A percentile compares a stretch with the other conserved stretches of the same genome.
These are phyloP conservation scores for Didymella glomerata DNA, from an alignment of 2,329 filamentous ascomycete genomes.

Conservation along the genomic window DNA sequence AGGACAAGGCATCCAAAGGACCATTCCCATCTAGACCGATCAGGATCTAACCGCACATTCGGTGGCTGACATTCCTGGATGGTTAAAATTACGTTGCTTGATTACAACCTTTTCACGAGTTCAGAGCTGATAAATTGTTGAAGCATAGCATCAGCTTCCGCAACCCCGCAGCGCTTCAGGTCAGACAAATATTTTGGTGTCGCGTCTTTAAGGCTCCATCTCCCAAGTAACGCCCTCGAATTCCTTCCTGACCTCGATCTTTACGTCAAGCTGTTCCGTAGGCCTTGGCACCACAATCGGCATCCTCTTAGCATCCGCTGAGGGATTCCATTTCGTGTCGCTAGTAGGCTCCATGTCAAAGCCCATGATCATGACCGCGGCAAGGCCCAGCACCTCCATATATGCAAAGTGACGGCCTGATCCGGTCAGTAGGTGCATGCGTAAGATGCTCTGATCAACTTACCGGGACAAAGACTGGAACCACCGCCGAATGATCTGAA, in stretches of 20 bases:
- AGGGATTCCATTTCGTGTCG: constrained; percentile 30
- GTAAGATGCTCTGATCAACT: not conserved
- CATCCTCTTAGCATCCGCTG: constrained; percentile 30
- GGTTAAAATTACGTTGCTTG: no score
- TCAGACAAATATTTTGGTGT: not conserved
- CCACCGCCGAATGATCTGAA: constrained; percentile 47
- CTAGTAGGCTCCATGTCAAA: constrained; percentile 42
- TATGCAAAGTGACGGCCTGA: constrained; percentile 43
- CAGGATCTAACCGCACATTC: not conserved
- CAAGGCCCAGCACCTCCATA: constrained; percentile 43
- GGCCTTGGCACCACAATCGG: constrained; percentile 35
- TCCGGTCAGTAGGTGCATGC: not conserved
- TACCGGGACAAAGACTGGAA: constrained; percentile 44
- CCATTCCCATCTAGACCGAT: not conserved
- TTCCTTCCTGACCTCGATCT: constrained; percentile 27
- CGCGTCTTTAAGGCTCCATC: constrained; percentile 9
- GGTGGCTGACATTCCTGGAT: not conserved
- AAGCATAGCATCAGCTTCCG: not conserved
- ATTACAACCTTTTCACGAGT: no score
- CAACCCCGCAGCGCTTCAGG: not conserved
- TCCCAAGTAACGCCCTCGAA: constrained; percentile 29
- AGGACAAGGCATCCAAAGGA: not conserved
- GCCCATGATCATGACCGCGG: constrained; percentile 37
- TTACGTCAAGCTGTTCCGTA: constrained; percentile 17
- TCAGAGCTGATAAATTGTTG: no score